Base-by-base conservation (phyloP, 2,329 filamentous ascomycete genomes). In the Akanthomyces muscarius region DNA sequence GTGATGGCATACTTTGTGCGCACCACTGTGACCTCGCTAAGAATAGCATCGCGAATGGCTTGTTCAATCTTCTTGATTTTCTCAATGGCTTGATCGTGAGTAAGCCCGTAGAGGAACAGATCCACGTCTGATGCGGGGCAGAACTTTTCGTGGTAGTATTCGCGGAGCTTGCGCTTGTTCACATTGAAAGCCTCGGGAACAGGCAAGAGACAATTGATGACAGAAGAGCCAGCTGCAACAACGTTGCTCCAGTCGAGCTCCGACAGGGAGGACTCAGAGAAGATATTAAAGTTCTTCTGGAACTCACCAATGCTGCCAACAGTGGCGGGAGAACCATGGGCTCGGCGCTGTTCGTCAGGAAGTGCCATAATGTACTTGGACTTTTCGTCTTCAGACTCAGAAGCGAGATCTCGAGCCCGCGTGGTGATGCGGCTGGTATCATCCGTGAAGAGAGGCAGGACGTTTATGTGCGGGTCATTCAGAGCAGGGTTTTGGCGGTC, bases 1-100 rank as follows among this genome's bases (percentile, higher is more conserved):
- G 92, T 96, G 63, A 96, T 87, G 11, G 91, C 89, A 70, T 96
- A 89, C 78, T 94, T 96, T 21, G 92, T 96, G 42, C 92, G 84
- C 52, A 96, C 86, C 0, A 90, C 91, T 0, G 91, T 94, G 0
- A 89, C 91, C 74, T 96, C 91, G n/a, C 87, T 85, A 25, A 96
- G 79, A 60, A 96, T 88, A 4, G 89, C 86, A 74, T 95, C 89
- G 51, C 86, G 86, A 67, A 96, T 83, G n/a, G 80, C 82, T 25
- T 80, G 77, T 73, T 96, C 92, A 64, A 96, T 94, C 67, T 91
- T 80, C 71, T 89, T 89, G 75, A 96, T 95, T 79, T 96, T 95
- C 70, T 92, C 86, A 21, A 92, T 79, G 0, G 90, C 91, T 71
- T 93, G 79, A 54, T 92, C 85, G 69, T 95, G 90, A 10, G 82